Conservation (phyloP, 257 asterid species). For the Solanum sparsipilum region DNA sequence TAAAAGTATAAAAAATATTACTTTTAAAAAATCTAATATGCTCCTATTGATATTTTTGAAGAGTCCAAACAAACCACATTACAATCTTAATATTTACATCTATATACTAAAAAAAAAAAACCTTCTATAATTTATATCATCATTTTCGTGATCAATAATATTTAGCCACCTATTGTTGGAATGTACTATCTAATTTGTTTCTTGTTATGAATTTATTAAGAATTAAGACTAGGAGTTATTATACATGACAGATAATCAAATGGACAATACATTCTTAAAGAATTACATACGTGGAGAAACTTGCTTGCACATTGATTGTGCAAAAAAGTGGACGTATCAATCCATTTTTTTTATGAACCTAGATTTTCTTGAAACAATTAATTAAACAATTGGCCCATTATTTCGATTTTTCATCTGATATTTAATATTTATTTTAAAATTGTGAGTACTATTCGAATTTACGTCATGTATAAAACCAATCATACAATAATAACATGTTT, state of each 20-base stretch:
- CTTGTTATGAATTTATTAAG: not conserved
- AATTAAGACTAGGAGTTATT: not conserved
- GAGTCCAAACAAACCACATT: no score
- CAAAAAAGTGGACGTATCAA: not conserved
- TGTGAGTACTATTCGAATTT: fast-evolving
- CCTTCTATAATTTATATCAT: not conserved
- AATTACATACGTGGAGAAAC: not conserved
- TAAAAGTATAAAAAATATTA: no score
- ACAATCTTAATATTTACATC: not conserved
- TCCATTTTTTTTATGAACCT: not conserved
- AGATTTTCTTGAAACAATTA: no score
- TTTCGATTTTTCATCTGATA: fast-evolving
- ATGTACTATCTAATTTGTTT: not conserved
- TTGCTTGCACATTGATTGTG: not conserved
- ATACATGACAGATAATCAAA: not conserved
- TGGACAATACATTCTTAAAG: not conserved
- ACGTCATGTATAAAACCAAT: fast-evolving
- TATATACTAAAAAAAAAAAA: not conserved
- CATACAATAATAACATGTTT: no score
- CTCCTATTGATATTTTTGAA: no score
- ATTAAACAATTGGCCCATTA: no score
- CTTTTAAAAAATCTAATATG: no score
- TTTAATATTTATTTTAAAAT: not conserved
- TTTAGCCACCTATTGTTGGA: not conserved
- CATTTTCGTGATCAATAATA: not conserved